Conservation (phyloP, 495 filamentous ascomycete genomes). For the Echria macrotheca region DNA sequence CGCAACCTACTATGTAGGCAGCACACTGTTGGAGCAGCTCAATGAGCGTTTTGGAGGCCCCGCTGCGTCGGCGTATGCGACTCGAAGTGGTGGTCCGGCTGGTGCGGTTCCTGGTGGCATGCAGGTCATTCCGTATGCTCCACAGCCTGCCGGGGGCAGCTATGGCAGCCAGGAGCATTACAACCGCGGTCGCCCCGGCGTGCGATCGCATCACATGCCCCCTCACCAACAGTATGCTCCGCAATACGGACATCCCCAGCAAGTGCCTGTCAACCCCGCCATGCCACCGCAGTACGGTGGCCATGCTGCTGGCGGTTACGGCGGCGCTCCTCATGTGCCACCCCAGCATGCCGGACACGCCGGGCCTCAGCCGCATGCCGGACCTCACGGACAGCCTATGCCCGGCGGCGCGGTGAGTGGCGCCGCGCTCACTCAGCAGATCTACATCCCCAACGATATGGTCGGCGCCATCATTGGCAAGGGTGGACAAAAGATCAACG, state of each 20-base stretch:
- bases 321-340: constrained; percentile 73
- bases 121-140: constrained; percentile 94
- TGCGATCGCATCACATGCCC: constrained; percentile 54
- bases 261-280: constrained; percentile 55
- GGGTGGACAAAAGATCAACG: constrained; percentile 98
- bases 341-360: constrained; percentile 58
- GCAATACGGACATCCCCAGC: constrained; percentile 59
- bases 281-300: constrained; percentile 68
- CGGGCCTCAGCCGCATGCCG: constrained; percentile 42
- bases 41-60: constrained; percentile 94
- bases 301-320: constrained; percentile 45
- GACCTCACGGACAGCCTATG: constrained; percentile 64
- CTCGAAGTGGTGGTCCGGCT: constrained; percentile 86
- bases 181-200: constrained; percentile 56
- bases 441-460: constrained; percentile 99
- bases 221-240: constrained; percentile 40
- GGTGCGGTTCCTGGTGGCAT: constrained; percentile 92
- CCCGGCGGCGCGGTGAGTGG: constrained; percentile 67
- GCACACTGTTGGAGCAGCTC: constrained; percentile 90
- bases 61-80: constrained; percentile 93
- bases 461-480: constrained; percentile 99
- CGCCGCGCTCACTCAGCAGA: constrained; percentile 92
- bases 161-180: constrained; percentile 89
- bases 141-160: constrained; percentile 84
- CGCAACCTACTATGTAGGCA: constrained; percentile 95